phyloP scores from a whole-genome alignment of 345 rosid genomes.

The Hypericum androsaemum region DNA sequence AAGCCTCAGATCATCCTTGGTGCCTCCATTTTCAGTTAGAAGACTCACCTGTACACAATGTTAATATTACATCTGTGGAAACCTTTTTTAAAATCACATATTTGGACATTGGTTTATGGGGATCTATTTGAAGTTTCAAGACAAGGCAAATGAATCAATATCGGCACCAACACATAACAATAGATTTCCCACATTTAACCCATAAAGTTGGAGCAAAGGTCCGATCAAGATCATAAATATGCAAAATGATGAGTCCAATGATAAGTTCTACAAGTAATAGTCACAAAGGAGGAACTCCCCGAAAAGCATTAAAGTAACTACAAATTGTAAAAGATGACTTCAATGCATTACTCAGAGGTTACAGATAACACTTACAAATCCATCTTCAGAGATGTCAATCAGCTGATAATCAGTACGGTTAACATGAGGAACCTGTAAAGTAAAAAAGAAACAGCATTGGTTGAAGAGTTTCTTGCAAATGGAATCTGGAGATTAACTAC shows the following conservation, averaged over 20 bases:
- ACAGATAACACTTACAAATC: slow-evolving; percentile 45
- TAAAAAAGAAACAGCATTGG: not conserved
- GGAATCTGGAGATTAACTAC: not conserved
- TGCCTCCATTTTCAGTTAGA: slow-evolving; percentile 51
- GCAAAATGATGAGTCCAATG: no score
- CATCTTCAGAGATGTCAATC: slow-evolving; percentile 70
- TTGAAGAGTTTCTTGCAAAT: not conserved
- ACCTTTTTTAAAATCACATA: not conserved
- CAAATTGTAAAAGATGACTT: not conserved
- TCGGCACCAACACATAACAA: no score
- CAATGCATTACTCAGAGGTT: not conserved
- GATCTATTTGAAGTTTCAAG: not conserved
- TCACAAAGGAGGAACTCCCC: no score
- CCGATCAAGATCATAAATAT: no score
- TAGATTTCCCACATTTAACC: no score
- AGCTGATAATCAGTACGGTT: slow-evolving; percentile 65
- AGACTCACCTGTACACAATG: slow-evolving; percentile 52
- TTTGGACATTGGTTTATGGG: not conserved
- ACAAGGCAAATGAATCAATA: no score
- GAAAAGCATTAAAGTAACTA: no score
- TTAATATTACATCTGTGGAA: slow-evolving; percentile 1
- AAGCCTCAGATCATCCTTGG: slow-evolving; percentile 72
- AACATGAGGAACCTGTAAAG: slow-evolving; percentile 59
- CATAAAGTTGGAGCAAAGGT: no score
- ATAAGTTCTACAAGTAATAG: no score